These are phyloP conservation scores for Limtongia smithiae DNA, from an alignment of 805 yeast genomes.

Conservation along the genomic window DNA sequence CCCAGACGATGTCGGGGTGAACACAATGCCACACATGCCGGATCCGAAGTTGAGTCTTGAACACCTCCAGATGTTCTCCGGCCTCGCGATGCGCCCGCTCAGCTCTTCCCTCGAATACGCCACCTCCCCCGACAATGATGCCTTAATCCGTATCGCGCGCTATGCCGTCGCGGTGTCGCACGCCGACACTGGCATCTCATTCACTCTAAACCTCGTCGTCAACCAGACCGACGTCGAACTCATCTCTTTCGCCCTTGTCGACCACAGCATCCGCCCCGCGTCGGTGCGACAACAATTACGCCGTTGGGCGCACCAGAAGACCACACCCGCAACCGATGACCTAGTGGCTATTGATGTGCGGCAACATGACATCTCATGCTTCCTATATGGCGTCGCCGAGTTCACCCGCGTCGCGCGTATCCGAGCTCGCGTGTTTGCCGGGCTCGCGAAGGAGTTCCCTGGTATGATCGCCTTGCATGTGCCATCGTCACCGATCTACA, in stretches of 20 bases:
- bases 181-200: constrained; percentile 1
- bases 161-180: constrained; percentile 7
- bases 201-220: constrained; percentile 7
- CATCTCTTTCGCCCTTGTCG: constrained; percentile 1
- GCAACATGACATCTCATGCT: constrained; percentile 13
- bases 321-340: neutral
- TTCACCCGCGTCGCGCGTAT: constrained; percentile 5
- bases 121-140: neutral
- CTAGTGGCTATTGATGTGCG: constrained; percentile 1
- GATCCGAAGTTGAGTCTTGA: constrained; percentile 10
- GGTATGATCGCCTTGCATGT: neutral
- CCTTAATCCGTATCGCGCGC: constrained; percentile 2
- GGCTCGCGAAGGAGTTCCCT: neutral
- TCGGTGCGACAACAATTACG: constrained; percentile 11
- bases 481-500: neutral
- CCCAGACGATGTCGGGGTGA: neutral
- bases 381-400: constrained; percentile 22
- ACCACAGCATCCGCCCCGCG: constrained; percentile 6
- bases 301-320: constrained; percentile 1
- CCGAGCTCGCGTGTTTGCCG: constrained; percentile 13
- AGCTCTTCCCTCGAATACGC: constrained; percentile 1
- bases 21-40: constrained; percentile 13
- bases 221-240: constrained; percentile 22
- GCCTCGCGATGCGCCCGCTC: constrained; percentile 3
- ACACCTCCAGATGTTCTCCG: constrained; percentile 8